These are phyloP conservation scores for Gentiana macrophylla DNA, from an alignment of 257 asterid genomes.

Conservation along the genomic window DNA sequence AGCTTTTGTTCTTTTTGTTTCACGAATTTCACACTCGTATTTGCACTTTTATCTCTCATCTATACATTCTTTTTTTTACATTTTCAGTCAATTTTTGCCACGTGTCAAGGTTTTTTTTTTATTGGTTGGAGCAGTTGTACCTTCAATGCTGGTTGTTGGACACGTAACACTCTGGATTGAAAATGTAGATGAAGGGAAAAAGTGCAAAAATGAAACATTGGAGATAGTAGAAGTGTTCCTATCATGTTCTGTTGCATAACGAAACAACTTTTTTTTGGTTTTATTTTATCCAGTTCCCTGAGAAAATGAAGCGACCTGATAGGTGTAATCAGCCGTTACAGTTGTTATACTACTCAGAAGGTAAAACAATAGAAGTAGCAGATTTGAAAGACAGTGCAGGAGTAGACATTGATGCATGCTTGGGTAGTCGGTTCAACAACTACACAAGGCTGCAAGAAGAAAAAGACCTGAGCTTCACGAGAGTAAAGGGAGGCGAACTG, in stretches of 20 bases:
- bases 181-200: too few relatives aligned
- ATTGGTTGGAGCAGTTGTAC: too few relatives aligned
- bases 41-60: too few relatives aligned
- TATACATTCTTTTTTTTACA: too few relatives aligned
- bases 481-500: slow-evolving; percentile 66
- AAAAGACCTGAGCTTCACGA: slow-evolving; percentile 20
- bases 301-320: slow-evolving; percentile 30
- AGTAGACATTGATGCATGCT: slow-evolving; percentile 38
- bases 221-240: too few relatives aligned
- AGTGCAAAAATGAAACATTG: slow-evolving; percentile 1
- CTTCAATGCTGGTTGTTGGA: too few relatives aligned
- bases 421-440: slow-evolving; percentile 31
- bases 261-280: not conserved
- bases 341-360: slow-evolving; percentile 34
- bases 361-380: slow-evolving; percentile 35
- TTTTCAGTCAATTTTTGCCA: too few relatives aligned
- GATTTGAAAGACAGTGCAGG: slow-evolving; percentile 24
- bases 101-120: too few relatives aligned
- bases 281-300: slow-evolving; percentile 41
- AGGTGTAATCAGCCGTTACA: slow-evolving; percentile 26
- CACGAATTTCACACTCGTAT: too few relatives aligned
- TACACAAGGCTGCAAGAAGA: slow-evolving; percentile 27
- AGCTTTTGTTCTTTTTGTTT: too few relatives aligned
- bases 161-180: too few relatives aligned
- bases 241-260: too few relatives aligned